phyloP scores from a whole-genome alignment of 2,329 filamentous ascomycete species.

The Microdochium trichocladiopsis region DNA sequence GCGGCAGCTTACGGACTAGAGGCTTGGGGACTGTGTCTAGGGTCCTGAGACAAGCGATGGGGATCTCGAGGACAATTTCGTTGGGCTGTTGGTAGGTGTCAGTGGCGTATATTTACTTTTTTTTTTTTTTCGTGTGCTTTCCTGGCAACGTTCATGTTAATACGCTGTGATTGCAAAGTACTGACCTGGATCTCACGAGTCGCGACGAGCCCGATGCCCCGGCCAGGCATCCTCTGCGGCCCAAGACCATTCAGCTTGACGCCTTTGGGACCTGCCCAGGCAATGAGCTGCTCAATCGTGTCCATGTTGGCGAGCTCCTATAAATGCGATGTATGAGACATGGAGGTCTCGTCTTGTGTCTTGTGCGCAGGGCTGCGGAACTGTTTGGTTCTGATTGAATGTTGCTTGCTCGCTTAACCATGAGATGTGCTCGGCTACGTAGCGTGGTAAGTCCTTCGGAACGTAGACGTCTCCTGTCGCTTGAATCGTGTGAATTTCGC shows the following conservation, averaged over 20 bases:
- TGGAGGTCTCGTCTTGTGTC: too few relatives aligned
- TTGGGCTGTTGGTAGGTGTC: slow-evolving; percentile 35
- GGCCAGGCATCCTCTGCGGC: slow-evolving; percentile 59
- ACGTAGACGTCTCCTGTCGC: too few relatives aligned
- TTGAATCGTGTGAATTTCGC: too few relatives aligned
- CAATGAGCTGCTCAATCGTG: slow-evolving; percentile 43
- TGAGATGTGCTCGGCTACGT: too few relatives aligned
- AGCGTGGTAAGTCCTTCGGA: too few relatives aligned
- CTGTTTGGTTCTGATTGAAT: too few relatives aligned
- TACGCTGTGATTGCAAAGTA: background rate
- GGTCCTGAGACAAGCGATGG: slow-evolving; percentile 55
- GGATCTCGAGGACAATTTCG: slow-evolving; percentile 59
- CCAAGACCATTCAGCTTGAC: slow-evolving; percentile 61
- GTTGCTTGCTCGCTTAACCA: too few relatives aligned
- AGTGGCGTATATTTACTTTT: background rate
- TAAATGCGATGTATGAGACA: background rate
- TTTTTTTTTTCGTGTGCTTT: background rate
- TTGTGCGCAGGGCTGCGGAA: too few relatives aligned
- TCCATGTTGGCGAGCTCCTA: slow-evolving; percentile 6
- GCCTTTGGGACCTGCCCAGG: slow-evolving; percentile 61
- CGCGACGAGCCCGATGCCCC: slow-evolving; percentile 74
- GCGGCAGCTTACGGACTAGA: slow-evolving; percentile 44
- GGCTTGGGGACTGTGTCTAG: slow-evolving; percentile 49
- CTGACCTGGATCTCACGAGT: slow-evolving; percentile 57
- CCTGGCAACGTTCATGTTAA: background rate